Evolutionary conservation across 495 filamentous ascomycete species (phyloP).

Genomic region (Lindgomyces ingoldianus): DNA sequence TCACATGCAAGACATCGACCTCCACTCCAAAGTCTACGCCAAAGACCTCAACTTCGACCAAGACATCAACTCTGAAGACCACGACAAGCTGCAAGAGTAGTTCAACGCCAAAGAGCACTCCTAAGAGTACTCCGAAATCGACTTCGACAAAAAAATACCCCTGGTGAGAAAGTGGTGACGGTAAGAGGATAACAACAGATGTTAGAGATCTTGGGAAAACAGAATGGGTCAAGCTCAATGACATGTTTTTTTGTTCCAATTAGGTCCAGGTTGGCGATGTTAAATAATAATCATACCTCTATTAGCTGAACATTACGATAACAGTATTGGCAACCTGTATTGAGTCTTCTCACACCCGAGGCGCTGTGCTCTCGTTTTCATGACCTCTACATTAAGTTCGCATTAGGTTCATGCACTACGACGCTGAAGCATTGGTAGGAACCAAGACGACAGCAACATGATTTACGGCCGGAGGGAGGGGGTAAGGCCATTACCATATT

Average conservation of each 20-base stretch:
- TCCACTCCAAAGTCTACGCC: not conserved
- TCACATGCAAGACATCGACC: constrained; percentile 1
- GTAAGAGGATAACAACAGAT: not conserved
- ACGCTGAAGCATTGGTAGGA: too few relatives aligned
- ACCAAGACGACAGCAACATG: too few relatives aligned
- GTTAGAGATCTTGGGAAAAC: not conserved
- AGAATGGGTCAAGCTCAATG: not conserved
- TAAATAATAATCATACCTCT: too few relatives aligned
- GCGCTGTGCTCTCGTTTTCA: too few relatives aligned
- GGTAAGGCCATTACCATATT: too few relatives aligned
- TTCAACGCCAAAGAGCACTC: constrained; percentile 1
- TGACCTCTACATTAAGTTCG: too few relatives aligned
- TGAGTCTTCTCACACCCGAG: too few relatives aligned
- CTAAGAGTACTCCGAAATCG: constrained; percentile 6
- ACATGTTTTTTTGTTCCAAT: not conserved
- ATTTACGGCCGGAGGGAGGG: too few relatives aligned
- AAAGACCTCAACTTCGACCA: not conserved
- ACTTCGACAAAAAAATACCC: constrained; percentile 6
- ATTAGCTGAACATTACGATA: too few relatives aligned
- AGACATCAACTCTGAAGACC: not conserved
- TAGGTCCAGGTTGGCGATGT: too few relatives aligned
- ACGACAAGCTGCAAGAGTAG: constrained; percentile 5
- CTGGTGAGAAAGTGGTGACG: not conserved
- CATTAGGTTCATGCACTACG: too few relatives aligned
- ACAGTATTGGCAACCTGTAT: too few relatives aligned